Evolutionary conservation across 192 early-diverging fungal species (phyloP).

Genomic region (Coemansia sp.): DNA sequence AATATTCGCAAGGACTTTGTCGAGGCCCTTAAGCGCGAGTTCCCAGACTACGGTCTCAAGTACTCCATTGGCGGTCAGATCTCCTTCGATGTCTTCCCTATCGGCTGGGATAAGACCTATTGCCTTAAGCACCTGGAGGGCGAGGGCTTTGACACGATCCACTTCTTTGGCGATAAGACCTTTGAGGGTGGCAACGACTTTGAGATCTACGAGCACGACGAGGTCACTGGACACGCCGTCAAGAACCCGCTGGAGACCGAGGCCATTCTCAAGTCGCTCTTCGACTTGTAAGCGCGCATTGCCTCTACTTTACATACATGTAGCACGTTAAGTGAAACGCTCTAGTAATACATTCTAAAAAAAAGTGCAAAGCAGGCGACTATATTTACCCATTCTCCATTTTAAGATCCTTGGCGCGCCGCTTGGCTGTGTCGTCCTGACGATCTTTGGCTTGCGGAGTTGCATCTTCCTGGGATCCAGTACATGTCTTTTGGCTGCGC

Average conservation of each 20-base stretch:
- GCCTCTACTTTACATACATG: neutral
- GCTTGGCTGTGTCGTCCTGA: neutral
- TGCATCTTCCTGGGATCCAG: neutral
- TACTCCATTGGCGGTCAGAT: conserved; percentile 99
- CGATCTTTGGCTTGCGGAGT: neutral
- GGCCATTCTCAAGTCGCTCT: conserved; percentile 78
- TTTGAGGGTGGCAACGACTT: conserved; percentile 97
- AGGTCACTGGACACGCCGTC: conserved; percentile 85
- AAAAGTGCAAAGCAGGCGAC: neutral
- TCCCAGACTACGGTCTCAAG: conserved; percentile 83
- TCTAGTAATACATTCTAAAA: neutral
- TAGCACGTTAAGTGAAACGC: neutral
- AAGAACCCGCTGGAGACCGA: conserved; percentile 83
- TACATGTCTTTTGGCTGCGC: neutral
- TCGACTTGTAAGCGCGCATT: conserved; percentile 38
- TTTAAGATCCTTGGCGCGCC: neutral
- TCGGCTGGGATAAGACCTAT: conserved; percentile 99
- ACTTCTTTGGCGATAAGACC: conserved; percentile 99
- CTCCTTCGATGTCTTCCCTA: conserved; percentile 98
- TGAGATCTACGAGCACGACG: conserved; percentile 88
- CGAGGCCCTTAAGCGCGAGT: conserved; percentile 74
- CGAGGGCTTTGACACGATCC: conserved; percentile 86
- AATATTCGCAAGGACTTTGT: conserved; percentile 89
- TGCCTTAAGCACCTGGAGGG: conserved; percentile 87
- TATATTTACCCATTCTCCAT: neutral